These are phyloP conservation scores for Saccharomycopsis phalli DNA, from an alignment of 1,139 yeast species.

Conservation along the genomic window DNA sequence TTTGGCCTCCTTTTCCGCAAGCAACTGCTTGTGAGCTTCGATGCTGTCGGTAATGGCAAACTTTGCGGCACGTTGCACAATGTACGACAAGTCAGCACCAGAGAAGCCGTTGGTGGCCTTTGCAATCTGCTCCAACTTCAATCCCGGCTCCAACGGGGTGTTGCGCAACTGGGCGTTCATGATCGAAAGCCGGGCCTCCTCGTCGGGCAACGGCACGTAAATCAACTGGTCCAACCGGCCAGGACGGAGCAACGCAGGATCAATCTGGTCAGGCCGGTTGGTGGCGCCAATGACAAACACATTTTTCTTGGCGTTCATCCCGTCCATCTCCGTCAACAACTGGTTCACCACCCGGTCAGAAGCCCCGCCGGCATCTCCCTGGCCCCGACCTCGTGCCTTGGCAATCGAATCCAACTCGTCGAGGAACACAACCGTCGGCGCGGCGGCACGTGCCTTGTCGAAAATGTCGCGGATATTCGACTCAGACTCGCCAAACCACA, in stretches of 20 bases:
- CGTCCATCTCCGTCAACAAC: slow-evolving; percentile 98
- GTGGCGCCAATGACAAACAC: slow-evolving; percentile 99
- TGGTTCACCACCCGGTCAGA: slow-evolving; percentile 97
- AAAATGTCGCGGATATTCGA: slow-evolving; percentile 94
- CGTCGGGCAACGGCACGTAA: slow-evolving; percentile 97
- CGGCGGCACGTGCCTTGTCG: slow-evolving; percentile 98
- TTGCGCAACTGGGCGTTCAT: slow-evolving; percentile 94
- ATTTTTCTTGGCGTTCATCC: slow-evolving; percentile 98
- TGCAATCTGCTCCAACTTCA: slow-evolving; percentile 81
- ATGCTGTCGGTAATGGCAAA: slow-evolving; percentile 97
- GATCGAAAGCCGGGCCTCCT: slow-evolving; percentile 85
- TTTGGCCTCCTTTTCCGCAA: slow-evolving; percentile 32
- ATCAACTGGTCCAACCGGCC: slow-evolving; percentile 98
- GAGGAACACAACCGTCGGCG: slow-evolving; percentile 94
- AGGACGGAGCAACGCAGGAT: slow-evolving; percentile 97
- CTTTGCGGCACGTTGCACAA: slow-evolving; percentile 97
- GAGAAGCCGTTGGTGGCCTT: slow-evolving; percentile 93
- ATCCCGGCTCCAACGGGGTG: slow-evolving; percentile 96
- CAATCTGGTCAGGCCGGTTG: slow-evolving; percentile 97
- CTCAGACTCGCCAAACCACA: slow-evolving; percentile 99
- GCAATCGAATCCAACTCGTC: slow-evolving; percentile 98
- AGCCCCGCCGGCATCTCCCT: slow-evolving; percentile 97
- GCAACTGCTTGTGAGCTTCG: slow-evolving; percentile 53
- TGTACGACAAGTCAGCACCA: slow-evolving; percentile 97
- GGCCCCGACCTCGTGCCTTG: slow-evolving; percentile 89